Evolutionary conservation across 768 basidiomycete genomes (phyloP), one percentile per base, ranked within the genome.

Genomic region (Ephemerocybe angulata): DNA sequence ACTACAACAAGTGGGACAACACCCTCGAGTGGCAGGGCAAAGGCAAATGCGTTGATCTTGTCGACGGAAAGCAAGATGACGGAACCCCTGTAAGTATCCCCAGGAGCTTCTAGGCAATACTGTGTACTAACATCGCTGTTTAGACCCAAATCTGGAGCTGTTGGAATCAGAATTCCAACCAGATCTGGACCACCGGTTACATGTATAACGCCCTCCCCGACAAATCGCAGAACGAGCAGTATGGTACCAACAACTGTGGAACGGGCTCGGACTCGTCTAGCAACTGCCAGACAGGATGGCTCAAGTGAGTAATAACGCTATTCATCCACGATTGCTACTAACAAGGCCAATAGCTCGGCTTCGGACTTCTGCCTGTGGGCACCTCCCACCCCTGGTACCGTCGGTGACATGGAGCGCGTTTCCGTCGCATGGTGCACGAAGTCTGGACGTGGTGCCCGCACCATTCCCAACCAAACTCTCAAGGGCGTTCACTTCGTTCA

Each of bases 401-500:
- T 93, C 53, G 87, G 82, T 33, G 81, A 88, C 53, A 83, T 81
- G 0, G 91, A 93, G 65, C 80, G 77, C 30, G 67, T 79, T 47
- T 82, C 80, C 55, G 87, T 93, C 1, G 80, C 88, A 0, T 93
- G 81, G 77, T 95, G 89, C 75, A 84, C 84, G 30, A 84, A 87
- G 66, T 76, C 78, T 24, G 86, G 86, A 8, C 80, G 81, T 35
- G 91, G 90, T 8, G 80, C 88, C 0, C 86, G 91, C 47, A 68
- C 83, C 54, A 90, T 93, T 30, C 88, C 87, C 37, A 68, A 75
- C 1, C 87, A 86, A 21, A 75, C 87, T 7, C 72, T 93, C 40
- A 70, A 73, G 28, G 88, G 87, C 54, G 81, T 88, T 0, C 89
- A 91, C 67, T 78, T 84, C 62, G 77, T 89, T 61, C 76, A 75